These are phyloP conservation scores for Prunella vulgaris DNA, from an alignment of 257 asterid species.

Conservation along the genomic window DNA sequence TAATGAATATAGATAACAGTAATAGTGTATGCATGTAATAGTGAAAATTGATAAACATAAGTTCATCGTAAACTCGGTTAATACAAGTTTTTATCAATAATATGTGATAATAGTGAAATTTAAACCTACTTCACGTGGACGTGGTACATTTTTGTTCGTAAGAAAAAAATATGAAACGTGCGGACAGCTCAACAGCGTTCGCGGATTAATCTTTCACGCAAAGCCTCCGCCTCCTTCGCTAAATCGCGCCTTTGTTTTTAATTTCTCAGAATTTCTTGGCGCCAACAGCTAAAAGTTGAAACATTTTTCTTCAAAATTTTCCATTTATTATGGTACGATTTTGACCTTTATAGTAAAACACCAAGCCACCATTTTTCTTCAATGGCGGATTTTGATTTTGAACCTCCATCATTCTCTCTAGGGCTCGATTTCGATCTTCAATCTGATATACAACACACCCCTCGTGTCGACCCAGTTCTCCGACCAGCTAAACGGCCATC, in stretches of 20 bases:
- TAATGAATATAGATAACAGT: too few species aligned
- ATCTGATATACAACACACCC: slow-evolving; percentile 35
- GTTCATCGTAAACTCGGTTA: too few species aligned
- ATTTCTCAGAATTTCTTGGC: slow-evolving; percentile 13
- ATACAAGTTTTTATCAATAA: too few species aligned
- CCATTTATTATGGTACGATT: neutral
- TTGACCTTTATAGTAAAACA: neutral
- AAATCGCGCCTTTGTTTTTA: slow-evolving; percentile 14
- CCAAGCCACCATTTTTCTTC: neutral
- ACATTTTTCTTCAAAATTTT: neutral
- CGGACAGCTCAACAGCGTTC: neutral
- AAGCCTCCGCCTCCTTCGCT: neutral
- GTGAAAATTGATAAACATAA: too few species aligned
- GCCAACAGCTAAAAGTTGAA: slow-evolving; percentile 14
- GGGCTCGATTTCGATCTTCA: slow-evolving; percentile 70
- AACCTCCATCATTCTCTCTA: slow-evolving; percentile 77
- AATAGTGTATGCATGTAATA: too few species aligned
- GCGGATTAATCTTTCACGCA: neutral
- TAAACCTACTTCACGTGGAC: too few species aligned
- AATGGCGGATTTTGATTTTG: slow-evolving; percentile 61
- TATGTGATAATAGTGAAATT: too few species aligned
- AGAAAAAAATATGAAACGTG: neutral
- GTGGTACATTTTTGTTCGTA: too few species aligned
- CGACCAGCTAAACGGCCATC: slow-evolving; percentile 32
- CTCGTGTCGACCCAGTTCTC: slow-evolving; percentile 18